Base-by-base conservation (phyloP, 345 rosid genomes). In the Gynandropsis gynandra region DNA sequence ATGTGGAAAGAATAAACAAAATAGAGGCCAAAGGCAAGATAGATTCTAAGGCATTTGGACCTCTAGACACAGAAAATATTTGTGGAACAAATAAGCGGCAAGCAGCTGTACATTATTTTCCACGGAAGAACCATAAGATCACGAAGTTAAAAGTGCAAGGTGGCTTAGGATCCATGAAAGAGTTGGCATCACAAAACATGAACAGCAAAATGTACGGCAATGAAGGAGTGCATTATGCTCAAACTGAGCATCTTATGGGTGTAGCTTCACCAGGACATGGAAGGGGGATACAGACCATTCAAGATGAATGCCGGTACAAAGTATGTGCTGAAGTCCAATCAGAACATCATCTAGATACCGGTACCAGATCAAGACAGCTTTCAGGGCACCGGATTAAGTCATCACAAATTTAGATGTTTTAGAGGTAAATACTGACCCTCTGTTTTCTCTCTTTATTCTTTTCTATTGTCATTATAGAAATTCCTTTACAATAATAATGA, bases 31-130 rank as follows among this genome's bases (percentile, higher is more conserved):
- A 39, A 50, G 70, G 59, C 16, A 54, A 62, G 36, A 54, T 49
- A 52, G 56, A 47, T 47, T 63, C 58, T 14, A 66, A 57, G 20
- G 16, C 50, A 44, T 59, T 29, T 29, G 65, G 69, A n/a, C n/a
- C n/a, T n/a, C n/a, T n/a, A n/a, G n/a, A n/a, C n/a, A n/a, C n/a
- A 34, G 47, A 42, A 17, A 57, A 33, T 58, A 17, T 41, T 42
- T 57, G 50, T 35, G 62, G 66, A 47, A 47, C 56, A 47, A 81
- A 46, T 55, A 80, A 73, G 66, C 56, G 79, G 49, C 27, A 65
- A 34, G 66, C 69, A 7, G 47, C 44, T 20, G 39, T 10, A 42
- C 68, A 62, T 35, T 61, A 59, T 43, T 57, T 39, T 52, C 36
- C 51, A 34, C 16, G 24, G 39, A 71, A 58, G 58, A 59, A 45